These are phyloP conservation scores for Stropharia rugosoannulata DNA, from an alignment of 768 basidiomycete genomes.

Conservation along the genomic window DNA sequence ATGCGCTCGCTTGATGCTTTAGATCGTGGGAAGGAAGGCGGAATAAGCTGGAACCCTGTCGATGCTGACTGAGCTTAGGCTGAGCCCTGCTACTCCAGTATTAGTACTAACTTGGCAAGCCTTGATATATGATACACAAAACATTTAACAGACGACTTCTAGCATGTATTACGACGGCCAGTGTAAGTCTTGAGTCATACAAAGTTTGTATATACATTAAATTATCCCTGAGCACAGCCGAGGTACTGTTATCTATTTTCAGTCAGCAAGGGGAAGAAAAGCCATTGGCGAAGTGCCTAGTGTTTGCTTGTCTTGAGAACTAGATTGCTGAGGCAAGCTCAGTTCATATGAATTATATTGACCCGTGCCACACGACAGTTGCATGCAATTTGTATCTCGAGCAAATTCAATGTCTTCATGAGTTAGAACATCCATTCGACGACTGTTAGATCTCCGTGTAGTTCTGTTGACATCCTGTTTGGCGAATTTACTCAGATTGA, in stretches of 20 bases:
- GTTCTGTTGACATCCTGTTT: constrained; percentile 13
- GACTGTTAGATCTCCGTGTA: constrained; percentile 13
- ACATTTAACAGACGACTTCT: no score
- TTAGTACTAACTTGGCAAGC: no score
- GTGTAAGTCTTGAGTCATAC: no score
- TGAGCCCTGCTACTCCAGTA: no score
- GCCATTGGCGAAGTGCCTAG: constrained; percentile 12
- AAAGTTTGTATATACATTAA: no score
- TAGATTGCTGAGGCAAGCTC: neutral
- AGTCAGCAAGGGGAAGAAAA: constrained; percentile 4
- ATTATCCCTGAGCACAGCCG: no score
- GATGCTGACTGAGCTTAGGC: constrained; percentile 37
- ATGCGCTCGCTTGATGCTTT: constrained; percentile 64
- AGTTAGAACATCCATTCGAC: constrained; percentile 24
- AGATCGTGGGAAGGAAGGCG: constrained; percentile 72
- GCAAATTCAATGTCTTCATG: constrained; percentile 28
- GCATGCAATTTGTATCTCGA: constrained; percentile 18
- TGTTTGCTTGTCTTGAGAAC: constrained; percentile 4
- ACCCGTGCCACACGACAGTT: constrained; percentile 1
- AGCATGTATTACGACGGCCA: no score
- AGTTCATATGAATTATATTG: constrained; percentile 22
- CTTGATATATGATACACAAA: no score
- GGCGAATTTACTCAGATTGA: constrained; percentile 29
- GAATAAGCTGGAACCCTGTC: constrained; percentile 85
- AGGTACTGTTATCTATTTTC: neutral